Conservation (phyloP, 345 rosid genomes). For the Angophora floribunda region DNA sequence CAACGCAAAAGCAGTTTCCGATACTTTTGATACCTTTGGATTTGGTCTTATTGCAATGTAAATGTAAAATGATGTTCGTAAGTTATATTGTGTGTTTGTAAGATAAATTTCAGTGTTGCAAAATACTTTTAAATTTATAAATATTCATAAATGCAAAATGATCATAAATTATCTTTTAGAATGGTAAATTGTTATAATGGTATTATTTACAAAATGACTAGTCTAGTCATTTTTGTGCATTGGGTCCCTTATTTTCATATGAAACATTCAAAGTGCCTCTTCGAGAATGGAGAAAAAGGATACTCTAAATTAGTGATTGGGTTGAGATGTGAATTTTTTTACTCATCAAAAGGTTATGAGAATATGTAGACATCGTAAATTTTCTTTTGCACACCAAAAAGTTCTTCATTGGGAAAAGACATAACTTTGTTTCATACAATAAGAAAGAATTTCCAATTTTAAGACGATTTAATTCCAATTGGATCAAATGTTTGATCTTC, state of each 20-base stretch:
- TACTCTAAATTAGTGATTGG: background rate
- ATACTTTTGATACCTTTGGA: background rate
- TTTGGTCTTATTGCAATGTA: background rate
- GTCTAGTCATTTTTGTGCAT: rapidly evolving
- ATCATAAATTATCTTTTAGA: background rate
- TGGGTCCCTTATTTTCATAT: background rate
- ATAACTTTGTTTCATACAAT: background rate
- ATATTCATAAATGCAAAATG: background rate
- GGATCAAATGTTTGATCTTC: background rate
- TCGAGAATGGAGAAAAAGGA: background rate
- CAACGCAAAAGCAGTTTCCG: rapidly evolving
- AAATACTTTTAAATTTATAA: background rate
- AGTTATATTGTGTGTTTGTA: background rate
- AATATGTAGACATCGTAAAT: background rate
- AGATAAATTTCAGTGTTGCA: background rate
- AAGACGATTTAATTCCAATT: too few relatives aligned
- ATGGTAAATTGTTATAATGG: background rate
- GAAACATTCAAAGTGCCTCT: rapidly evolving
- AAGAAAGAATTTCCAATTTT: background rate
- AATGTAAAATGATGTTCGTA: background rate
- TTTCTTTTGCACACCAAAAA: background rate
- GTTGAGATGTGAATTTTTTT: background rate
- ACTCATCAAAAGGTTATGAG: background rate
- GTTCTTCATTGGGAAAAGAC: background rate
- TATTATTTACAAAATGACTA: background rate